Evolutionary conservation across 371 early-diverging fungal species (phyloP), one percentile per base, ranked within the genome.

Genomic region (Mucor indicus): DNA sequence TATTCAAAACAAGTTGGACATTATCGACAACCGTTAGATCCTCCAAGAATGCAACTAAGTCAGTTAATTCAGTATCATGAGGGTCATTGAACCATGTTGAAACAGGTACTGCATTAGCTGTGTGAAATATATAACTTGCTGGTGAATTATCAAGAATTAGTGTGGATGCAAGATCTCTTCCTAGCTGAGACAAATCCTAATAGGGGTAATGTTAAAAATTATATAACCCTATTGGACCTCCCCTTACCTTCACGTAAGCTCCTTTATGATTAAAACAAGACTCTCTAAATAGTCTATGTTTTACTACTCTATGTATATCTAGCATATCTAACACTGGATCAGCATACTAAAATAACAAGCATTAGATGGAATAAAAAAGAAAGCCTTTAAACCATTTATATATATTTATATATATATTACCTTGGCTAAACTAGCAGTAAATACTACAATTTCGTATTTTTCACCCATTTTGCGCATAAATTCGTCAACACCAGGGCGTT

Each of bases 11-110:
- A 16, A 81, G 69, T 44, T 84, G 87, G 43, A 96, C 95, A 65
- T 97, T 85, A 48, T 91, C 91, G 10, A 95, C 95, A 20, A 62
- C 62, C 17, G 87, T 87, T 59, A 98, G 66, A 49, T 95, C 96
- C 55, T 89, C 89, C 54, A 98, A 71, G 74, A 96, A 96, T 15
- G 93, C 92, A 32, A 94, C 85, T 41, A 98, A 73, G 50, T 98
- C 96, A 53, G 87, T 71, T 55, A 98, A 75, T 73, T 95, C 96
- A 22, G 92, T 90, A 63, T 96, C 98, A 62, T 92, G 90, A 17
- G 87, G 88, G 65, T 98, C 96, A 57, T 91, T 91, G 63, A 95
- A 93, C 98, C 98, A 98, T n/a, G 87, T 83, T n/a, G 91, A 87
- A 41, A 98, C 92, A 17, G 96, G 95, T 8, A 98, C 90, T 19